phyloP scores from a whole-genome alignment of 2,329 filamentous ascomycete species.

The Ilyonectria sp. region DNA sequence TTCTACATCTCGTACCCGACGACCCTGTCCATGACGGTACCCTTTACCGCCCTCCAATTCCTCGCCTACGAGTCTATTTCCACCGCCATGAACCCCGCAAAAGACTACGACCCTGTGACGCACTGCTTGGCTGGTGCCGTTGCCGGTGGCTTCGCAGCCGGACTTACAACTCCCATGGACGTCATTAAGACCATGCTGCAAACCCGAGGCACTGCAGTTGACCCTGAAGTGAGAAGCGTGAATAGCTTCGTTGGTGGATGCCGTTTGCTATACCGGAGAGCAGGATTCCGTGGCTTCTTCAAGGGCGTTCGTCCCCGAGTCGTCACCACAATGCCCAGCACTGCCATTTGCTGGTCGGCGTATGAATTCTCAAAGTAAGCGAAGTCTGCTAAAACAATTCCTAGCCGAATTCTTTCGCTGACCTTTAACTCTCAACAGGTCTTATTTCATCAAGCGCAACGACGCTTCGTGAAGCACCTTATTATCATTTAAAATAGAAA shows the following conservation, averaged over 20 bases:
- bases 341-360: conserved; percentile 97
- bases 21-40: conserved; percentile 97
- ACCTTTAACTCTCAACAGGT: conserved; percentile 55
- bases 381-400: not conserved
- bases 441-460: conserved; percentile 73
- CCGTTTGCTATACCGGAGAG: conserved; percentile 84
- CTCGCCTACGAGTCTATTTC: conserved; percentile 98
- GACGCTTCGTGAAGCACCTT: conserved; percentile 53
- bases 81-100: conserved; percentile 89
- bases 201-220: conserved; percentile 87
- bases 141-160: conserved; percentile 93
- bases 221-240: conserved; percentile 87
- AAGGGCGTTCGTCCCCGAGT: conserved; percentile 92
- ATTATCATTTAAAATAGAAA: conserved; percentile 17
- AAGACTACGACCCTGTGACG: conserved; percentile 91
- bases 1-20: conserved; percentile 99
- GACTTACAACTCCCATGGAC: conserved; percentile 94
- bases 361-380: conserved; percentile 79
- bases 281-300: conserved; percentile 91
- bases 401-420: conserved; percentile 6
- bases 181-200: conserved; percentile 98
- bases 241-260: conserved; percentile 86
- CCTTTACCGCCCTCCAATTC: conserved; percentile 97
- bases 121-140: conserved; percentile 94
- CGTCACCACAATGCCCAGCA: conserved; percentile 97